These are phyloP conservation scores for Teunomyces aglyptinius DNA, from an alignment of 805 yeast genomes.

Conservation along the genomic window DNA sequence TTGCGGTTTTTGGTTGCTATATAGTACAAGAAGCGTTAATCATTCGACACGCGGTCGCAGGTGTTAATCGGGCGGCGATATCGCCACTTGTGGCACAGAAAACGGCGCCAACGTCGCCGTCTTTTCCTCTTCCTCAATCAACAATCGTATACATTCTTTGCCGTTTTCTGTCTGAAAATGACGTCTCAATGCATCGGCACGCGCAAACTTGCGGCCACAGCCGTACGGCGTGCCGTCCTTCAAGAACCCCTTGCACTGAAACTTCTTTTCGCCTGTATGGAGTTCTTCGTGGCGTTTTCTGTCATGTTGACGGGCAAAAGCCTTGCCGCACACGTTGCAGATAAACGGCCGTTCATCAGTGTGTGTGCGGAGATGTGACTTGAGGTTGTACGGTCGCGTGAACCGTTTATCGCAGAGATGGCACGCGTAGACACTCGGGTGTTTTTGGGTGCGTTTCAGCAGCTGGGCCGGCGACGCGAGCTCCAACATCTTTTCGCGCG, in stretches of 20 bases:
- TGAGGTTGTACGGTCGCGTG: constrained; percentile 89
- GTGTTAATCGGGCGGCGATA: constrained; percentile 42
- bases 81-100: constrained; percentile 34
- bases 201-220: constrained; percentile 45
- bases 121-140: constrained; percentile 41
- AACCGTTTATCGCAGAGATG: constrained; percentile 81
- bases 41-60: too few relatives aligned
- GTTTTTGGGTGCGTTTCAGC: constrained; percentile 60
- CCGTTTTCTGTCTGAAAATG: constrained; percentile 50
- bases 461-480: constrained; percentile 58
- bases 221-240: constrained; percentile 41
- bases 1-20: too few relatives aligned
- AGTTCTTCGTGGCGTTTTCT: constrained; percentile 49
- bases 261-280: constrained; percentile 74
- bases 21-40: too few relatives aligned
- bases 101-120: constrained; percentile 10
- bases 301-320: constrained; percentile 56
- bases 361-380: constrained; percentile 89
- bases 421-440: constrained; percentile 75
- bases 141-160: constrained; percentile 37
- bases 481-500: constrained; percentile 62
- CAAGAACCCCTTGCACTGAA: constrained; percentile 65
- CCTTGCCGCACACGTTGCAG: constrained; percentile 73
- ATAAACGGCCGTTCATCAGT: constrained; percentile 78
- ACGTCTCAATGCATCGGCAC: constrained; percentile 45